Evolutionary conservation across 768 basidiomycete species (phyloP), one percentile per base, ranked within the genome.

Genomic region (Phylloporus sp.): DNA sequence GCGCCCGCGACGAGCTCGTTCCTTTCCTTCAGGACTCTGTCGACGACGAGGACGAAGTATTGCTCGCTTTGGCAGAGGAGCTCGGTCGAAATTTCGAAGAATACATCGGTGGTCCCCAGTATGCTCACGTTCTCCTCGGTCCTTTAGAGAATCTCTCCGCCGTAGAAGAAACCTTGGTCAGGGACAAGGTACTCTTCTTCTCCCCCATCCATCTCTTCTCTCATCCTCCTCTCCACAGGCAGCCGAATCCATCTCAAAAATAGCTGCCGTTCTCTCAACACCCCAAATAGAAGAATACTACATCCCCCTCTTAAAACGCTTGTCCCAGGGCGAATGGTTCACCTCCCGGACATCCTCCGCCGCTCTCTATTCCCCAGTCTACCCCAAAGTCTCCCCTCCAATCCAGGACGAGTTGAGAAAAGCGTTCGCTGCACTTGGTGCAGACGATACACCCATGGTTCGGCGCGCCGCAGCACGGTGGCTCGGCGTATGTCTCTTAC

Each of bases 381-480:
- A 98, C 65, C 71, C 81, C 24, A 86, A 85, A 62, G 87, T 86
- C 18, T 79, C 86, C 3, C 69, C 82, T 13, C 58, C 72, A 32
- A 71, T 84, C 48, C 89, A 93, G 67, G 90, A 92, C 46, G 95
- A 98, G 32, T 70, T 98, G 57, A 80, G 94, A 52, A 88, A 86
- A 66, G 79, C 84, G 42, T 99, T 90, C 58, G 75, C 82, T 9
- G 76, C 80, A 26, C 78, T 99, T 24, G 88, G 86, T 9, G 77
- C 81, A 17, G 96, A 99, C 63, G 96, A 99, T 62, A 99, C 96
- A 11, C 96, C 96, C 21, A 99, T 99, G 96, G 95, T 97, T 49
- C 77, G 94, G 59, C 78, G 96, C 52, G 94, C 95, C 22, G 93
- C 93, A 38, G 94, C 94, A 11, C 96, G 92, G 68, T 91, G 88